phyloP scores from a whole-genome alignment of 345 rosid species.

The Firmiana major region DNA sequence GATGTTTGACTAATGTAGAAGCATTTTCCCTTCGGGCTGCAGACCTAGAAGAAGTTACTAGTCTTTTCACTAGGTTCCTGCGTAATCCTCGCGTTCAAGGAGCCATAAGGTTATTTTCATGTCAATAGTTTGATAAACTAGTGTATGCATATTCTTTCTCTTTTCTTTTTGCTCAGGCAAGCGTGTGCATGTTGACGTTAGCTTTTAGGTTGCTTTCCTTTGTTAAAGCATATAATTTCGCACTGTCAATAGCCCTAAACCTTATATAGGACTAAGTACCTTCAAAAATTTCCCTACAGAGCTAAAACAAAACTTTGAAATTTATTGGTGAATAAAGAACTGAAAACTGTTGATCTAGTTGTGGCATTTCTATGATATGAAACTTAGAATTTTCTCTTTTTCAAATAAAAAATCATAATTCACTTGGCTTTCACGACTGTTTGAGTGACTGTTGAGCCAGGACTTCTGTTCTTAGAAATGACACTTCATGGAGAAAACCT shows the following conservation, averaged over 20 bases:
- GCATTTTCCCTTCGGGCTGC: constrained; percentile 77
- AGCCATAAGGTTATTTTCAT: constrained; percentile 60
- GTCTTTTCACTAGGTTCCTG: constrained; percentile 54
- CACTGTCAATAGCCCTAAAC: background rate
- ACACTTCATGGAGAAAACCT: background rate
- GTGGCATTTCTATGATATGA: background rate
- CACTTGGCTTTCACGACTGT: background rate
- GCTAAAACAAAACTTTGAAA: background rate
- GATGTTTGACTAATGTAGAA: constrained; percentile 72
- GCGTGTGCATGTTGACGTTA: background rate
- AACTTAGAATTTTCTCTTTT: background rate
- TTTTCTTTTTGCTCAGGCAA: background rate
- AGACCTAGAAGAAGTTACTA: constrained; percentile 83
- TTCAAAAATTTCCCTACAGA: background rate
- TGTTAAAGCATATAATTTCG: background rate
- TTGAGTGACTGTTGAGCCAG: background rate
- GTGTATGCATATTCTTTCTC: background rate
- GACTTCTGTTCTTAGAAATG: background rate
- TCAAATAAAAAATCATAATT: background rate
- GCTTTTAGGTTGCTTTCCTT: background rate
- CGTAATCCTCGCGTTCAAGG: constrained; percentile 71
- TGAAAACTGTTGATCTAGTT: background rate
- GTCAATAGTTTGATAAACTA: background rate
- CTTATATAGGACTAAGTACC: background rate
- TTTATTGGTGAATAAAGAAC: background rate